These are phyloP conservation scores for Guadua angustifolia DNA, from an alignment of 176 grass and related monocot species.

Conservation along the genomic window DNA sequence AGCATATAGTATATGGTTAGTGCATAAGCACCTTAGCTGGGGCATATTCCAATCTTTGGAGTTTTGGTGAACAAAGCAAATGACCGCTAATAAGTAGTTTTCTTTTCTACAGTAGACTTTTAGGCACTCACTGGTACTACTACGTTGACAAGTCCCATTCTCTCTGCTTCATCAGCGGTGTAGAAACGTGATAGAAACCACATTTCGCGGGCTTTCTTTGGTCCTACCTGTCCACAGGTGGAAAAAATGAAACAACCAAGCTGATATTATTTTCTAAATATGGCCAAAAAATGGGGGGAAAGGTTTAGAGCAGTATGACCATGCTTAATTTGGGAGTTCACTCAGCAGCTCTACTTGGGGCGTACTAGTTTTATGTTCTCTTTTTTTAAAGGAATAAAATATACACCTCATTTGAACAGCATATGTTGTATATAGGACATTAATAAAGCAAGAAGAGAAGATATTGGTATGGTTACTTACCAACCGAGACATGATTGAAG, in stretches of 20 bases:
- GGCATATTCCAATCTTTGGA: not conserved
- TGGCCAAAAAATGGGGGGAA: not conserved
- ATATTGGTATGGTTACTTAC: slow-evolving; percentile 49
- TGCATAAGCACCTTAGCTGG: not conserved
- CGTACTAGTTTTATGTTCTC: not conserved
- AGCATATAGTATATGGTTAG: not conserved
- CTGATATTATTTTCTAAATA: not conserved
- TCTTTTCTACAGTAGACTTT: not conserved
- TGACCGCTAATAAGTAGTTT: not conserved
- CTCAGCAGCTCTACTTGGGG: not conserved
- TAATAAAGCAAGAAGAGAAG: not conserved
- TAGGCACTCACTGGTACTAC: slow-evolving; percentile 78
- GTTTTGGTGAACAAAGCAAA: not conserved
- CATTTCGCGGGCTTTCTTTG: slow-evolving; percentile 88
- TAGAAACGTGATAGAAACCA: slow-evolving; percentile 94
- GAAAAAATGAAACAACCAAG: slow-evolving; percentile 11
- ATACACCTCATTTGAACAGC: not conserved
- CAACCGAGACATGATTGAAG: slow-evolving; percentile 91
- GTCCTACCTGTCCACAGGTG: slow-evolving; percentile 60
- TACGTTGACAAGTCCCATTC: slow-evolving; percentile 87
- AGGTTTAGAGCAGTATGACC: not conserved
- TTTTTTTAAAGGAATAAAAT: not conserved
- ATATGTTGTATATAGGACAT: not conserved
- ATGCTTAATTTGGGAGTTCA: not conserved
- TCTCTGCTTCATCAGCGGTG: slow-evolving; percentile 76